Conservation (phyloP, 305 asterid genomes). For the Fraxinus ornus region DNA sequence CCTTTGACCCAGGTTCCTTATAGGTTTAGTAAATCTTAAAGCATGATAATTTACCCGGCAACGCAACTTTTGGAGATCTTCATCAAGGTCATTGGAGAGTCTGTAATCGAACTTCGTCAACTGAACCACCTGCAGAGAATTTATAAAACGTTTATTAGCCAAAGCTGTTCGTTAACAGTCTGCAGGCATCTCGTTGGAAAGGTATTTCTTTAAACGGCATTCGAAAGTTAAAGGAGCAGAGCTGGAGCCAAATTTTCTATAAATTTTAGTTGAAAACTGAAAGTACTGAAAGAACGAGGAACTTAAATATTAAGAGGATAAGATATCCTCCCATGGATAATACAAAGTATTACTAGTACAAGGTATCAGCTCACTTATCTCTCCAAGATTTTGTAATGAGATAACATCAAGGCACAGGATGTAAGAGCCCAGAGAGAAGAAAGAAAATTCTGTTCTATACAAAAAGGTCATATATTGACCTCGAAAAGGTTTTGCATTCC, state of each 20-base stretch:
- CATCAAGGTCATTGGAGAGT: constrained; percentile 86
- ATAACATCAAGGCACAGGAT: neutral
- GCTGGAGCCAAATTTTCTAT: neutral
- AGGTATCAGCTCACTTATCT: neutral
- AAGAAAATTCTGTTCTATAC: neutral
- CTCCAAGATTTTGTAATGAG: neutral
- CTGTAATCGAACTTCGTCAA: constrained; percentile 97
- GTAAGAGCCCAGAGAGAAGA: neutral
- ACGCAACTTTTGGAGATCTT: constrained; percentile 84
- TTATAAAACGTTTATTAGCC: constrained; percentile 20
- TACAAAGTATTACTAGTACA: neutral
- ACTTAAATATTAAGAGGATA: neutral
- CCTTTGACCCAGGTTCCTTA: constrained; percentile 74
- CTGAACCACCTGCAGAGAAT: constrained; percentile 87
- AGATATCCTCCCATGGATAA: neutral
- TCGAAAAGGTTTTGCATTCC: neutral
- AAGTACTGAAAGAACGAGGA: neutral
- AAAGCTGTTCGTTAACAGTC: constrained; percentile 17
- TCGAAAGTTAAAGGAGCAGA: constrained; percentile 15
- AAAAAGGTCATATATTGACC: neutral
- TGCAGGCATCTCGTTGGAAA: constrained; percentile 13
- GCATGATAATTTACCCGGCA: constrained; percentile 98
- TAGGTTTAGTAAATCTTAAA: constrained; percentile 81
- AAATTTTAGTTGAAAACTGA: neutral
- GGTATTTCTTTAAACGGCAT: constrained; percentile 2